phyloP scores from a whole-genome alignment of 2,329 filamentous ascomycete species.

The Exophiala oligosperma region DNA sequence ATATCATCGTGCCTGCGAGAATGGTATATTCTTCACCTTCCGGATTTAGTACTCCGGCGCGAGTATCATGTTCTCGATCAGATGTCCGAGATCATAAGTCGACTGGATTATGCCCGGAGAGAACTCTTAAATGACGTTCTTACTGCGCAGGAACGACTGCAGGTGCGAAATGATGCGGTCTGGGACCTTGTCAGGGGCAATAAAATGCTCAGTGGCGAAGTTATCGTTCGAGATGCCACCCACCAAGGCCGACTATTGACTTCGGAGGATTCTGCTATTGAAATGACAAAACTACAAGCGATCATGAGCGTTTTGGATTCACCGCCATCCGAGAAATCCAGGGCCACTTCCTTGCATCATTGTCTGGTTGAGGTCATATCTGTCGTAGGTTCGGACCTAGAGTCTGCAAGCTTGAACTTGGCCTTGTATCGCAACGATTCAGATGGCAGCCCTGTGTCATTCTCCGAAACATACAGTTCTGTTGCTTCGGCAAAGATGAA shows the following conservation, averaged over 20 bases:
- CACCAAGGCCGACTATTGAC: slow-evolving; percentile 84
- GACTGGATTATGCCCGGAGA: slow-evolving; percentile 80
- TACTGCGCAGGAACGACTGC: slow-evolving; percentile 78
- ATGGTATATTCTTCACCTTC: slow-evolving; percentile 97
- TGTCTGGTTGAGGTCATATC: slow-evolving; percentile 76
- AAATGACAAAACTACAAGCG: slow-evolving; percentile 87
- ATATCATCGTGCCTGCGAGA: slow-evolving; percentile 95
- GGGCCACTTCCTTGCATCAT: slow-evolving; percentile 65
- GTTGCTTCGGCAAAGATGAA: slow-evolving; percentile 68
- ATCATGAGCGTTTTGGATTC: slow-evolving; percentile 92
- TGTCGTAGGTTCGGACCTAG: slow-evolving; percentile 74
- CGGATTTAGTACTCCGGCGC: slow-evolving; percentile 80
- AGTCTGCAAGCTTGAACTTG: slow-evolving; percentile 72
- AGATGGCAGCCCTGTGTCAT: slow-evolving; percentile 61
- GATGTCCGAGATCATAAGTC: slow-evolving; percentile 75
- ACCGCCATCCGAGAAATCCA: slow-evolving; percentile 67
- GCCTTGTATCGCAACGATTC: slow-evolving; percentile 73
- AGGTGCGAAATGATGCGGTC: slow-evolving; percentile 81
- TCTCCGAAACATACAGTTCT: slow-evolving; percentile 80
- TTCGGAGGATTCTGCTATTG: slow-evolving; percentile 87
- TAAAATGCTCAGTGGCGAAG: slow-evolving; percentile 88
- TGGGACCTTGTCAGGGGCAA: slow-evolving; percentile 95
- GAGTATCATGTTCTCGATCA: slow-evolving; percentile 80
- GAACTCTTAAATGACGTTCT: slow-evolving; percentile 94
- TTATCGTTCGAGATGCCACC: slow-evolving; percentile 88